These are phyloP conservation scores for Suillus subalutaceus DNA, from an alignment of 768 basidiomycete species.

Conservation along the genomic window DNA sequence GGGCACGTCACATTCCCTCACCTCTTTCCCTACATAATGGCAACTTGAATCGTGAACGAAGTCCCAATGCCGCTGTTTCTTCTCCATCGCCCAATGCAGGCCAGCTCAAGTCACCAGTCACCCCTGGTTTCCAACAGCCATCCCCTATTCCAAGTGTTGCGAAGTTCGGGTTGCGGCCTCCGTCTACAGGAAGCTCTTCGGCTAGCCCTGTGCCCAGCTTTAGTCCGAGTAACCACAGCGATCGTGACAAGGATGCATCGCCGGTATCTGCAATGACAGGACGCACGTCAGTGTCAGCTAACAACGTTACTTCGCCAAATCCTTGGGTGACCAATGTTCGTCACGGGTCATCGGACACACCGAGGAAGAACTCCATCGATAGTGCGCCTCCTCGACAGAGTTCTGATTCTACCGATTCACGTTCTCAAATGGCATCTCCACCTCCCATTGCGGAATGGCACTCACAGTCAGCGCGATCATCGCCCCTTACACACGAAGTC, in stretches of 20 bases:
- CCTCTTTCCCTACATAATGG: constrained; percentile 21
- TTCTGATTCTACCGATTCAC: constrained; percentile 34
- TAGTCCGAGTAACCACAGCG: constrained; percentile 15
- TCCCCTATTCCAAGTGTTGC: constrained; percentile 10
- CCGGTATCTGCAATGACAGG: constrained; percentile 13
- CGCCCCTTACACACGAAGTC: constrained; percentile 31
- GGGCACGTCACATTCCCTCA: constrained; percentile 20
- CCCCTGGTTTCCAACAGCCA: constrained; percentile 37
- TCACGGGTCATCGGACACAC: constrained; percentile 23
- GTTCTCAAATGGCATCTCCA: constrained; percentile 42
- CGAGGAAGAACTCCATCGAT: constrained; percentile 25
- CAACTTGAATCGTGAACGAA: constrained; percentile 13
- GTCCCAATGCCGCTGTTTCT: constrained; percentile 11
- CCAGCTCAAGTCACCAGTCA: constrained; percentile 37
- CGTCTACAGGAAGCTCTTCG: constrained; percentile 8
- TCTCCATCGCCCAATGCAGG: constrained; percentile 41
- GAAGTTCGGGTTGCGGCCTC: constrained; percentile 8
- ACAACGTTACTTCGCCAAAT: constrained; percentile 16
- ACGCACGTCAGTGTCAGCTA: constrained; percentile 19
- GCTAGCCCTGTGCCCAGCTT: constrained; percentile 16
- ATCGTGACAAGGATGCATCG: constrained; percentile 25
- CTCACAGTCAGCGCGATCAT: constrained; percentile 33
- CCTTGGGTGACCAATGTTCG: constrained; percentile 15
- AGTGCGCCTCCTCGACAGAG: constrained; percentile 20
- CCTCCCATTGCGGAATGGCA: constrained; percentile 41